These are phyloP conservation scores for Zygosaccharomyces rouxii DNA, from an alignment of 805 yeast species.

Conservation along the genomic window DNA sequence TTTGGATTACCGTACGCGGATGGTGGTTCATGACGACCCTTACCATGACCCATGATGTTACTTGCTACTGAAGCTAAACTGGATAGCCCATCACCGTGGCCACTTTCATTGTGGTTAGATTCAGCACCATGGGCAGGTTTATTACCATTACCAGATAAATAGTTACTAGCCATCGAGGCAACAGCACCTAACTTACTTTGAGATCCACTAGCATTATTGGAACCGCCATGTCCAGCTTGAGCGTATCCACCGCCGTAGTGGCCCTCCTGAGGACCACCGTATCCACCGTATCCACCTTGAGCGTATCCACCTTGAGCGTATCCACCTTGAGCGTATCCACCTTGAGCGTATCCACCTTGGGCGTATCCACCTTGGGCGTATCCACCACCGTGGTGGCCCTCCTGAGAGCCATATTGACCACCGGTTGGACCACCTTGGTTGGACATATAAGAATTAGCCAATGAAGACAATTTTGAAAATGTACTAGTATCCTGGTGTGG, in stretches of 20 bases:
- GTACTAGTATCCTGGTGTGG: constrained; percentile 8
- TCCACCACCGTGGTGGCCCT: constrained; percentile 1
- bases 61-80: constrained; percentile 3
- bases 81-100: constrained; percentile 1
- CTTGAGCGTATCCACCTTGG: background rate
- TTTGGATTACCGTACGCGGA: constrained; percentile 2
- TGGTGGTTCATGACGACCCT: background rate
- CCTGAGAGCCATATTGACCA: constrained; percentile 9
- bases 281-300: no score
- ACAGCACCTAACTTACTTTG: background rate
- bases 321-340: background rate
- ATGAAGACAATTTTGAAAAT: constrained; percentile 7
- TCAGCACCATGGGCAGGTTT: background rate
- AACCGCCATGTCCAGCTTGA: constrained; percentile 2
- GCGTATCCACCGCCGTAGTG: constrained; percentile 1
- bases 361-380: background rate
- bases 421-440: constrained; percentile 10
- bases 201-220: background rate
- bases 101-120: background rate
- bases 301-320: background rate
- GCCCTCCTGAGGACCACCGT: constrained; percentile 4
- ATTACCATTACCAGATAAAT: background rate
- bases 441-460: constrained; percentile 12
- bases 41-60: constrained; percentile 1
- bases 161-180: constrained; percentile 4